A percentile compares a stretch with the other conserved stretches of the same genome.
phyloP scores from a whole-genome alignment of 495 filamentous ascomycete genomes.

The Emericellopsis terricola region DNA sequence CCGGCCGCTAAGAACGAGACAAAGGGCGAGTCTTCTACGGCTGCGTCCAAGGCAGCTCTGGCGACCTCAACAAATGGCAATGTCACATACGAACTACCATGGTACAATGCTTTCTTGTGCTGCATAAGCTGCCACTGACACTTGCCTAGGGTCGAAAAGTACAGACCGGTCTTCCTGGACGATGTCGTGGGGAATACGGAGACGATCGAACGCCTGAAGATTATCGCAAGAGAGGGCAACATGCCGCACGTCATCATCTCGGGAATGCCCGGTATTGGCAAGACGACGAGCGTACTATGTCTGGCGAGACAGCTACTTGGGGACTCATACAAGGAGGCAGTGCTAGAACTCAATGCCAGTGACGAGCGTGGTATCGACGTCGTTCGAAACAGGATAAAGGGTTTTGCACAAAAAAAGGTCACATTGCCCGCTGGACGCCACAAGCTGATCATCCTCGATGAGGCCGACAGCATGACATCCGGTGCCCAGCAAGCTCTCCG shows the following conservation, averaged over 20 bases:
- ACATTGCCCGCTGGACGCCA: conserved; percentile 81
- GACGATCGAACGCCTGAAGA: conserved; percentile 92
- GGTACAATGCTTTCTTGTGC: too few species aligned
- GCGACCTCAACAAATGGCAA: conserved; percentile 43
- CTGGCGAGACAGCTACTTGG: conserved; percentile 85
- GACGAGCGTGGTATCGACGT: conserved; percentile 98
- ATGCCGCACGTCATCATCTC: conserved; percentile 99
- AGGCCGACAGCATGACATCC: conserved; percentile 94
- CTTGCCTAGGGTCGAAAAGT: conserved; percentile 82
- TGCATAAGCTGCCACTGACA: neutral
- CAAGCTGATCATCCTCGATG: conserved; percentile 93
- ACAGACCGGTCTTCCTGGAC: conserved; percentile 82
- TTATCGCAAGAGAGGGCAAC: conserved; percentile 97
- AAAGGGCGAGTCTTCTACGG: conserved; percentile 58
- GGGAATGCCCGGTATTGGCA: conserved; percentile 97
- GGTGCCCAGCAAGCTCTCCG: conserved; percentile 92
- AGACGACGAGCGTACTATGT: conserved; percentile 91
- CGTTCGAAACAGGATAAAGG: conserved; percentile 95
- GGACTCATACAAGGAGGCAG: conserved; percentile 92
- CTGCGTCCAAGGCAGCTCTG: conserved; percentile 47
- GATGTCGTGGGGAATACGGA: conserved; percentile 96
- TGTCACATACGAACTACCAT: conserved; percentile 74
- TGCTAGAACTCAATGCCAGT: conserved; percentile 87
- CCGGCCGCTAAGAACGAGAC: conserved; percentile 22
- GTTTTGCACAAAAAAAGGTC: conserved; percentile 98